Evolutionary conservation across 2,329 filamentous ascomycete species (phyloP), one percentile per base, ranked within the genome.

Genomic region (Xylariales sp.): DNA sequence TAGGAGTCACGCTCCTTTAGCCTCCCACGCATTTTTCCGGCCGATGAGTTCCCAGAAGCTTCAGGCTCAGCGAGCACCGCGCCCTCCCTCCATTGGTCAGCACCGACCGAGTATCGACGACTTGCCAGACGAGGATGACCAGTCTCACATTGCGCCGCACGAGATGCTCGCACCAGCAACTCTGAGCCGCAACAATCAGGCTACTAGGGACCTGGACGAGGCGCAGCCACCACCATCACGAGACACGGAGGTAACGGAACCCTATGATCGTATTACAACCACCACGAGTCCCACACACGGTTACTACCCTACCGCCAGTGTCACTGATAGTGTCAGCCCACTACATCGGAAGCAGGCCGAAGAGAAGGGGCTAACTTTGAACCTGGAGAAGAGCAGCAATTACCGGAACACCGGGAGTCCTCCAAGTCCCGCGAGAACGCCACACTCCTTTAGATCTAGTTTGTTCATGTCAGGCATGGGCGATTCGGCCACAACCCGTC

Each of bases 41-140:
- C 96, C 96, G 46, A 97, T 99, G 93, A 98, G 94, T 81, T 97
- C 95, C 30, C 94, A 97, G 79, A 91, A 93, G 78, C 84, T 98
- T 58, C 95, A 98, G 81, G 94, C 94, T 62, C 96, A 98, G 80
- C 87, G 95, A 78, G 88, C 80, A 8, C 77, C 82, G 45, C 82
- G 85, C 28, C 82, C 84, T 5, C 73, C 79, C 14, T 83, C 81
- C 28, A 78, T 81, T 73, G 78, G 76, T 63, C 81, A 83, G 52
- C 77, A 75, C 30, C 78, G 78, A 28, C 75, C 77, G 18, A 77
- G 75, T 46, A 74, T 77, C 53, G 72, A 75, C 41, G 74, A 75
- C 65, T 61, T 74, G 62, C 71, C 68, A 10, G 70, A 72, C 54
- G 71, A 81, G n/a, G 82, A 83, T 58, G 78, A 82, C 66, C 75